phyloP scores from a whole-genome alignment of 148 eudicot genomes.

The Spergularia bocconei region DNA sequence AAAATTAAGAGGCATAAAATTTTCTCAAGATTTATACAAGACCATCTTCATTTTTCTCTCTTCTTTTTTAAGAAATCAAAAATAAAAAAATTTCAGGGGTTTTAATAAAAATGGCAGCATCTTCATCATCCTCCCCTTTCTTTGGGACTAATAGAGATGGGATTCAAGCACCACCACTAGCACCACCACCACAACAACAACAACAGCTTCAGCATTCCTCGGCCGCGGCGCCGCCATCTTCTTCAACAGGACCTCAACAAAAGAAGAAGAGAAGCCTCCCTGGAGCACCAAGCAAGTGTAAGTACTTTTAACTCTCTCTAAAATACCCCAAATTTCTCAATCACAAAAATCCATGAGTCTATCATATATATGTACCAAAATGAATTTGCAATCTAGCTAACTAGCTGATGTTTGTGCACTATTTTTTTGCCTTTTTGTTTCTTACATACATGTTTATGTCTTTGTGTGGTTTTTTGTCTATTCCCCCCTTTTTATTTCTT shows the following conservation, averaged over 20 bases:
- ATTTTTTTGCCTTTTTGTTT: background rate
- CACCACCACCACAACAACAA: background rate
- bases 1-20: background rate
- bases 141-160: constrained; percentile 21
- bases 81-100: background rate
- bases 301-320: background rate
- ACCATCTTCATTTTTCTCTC: background rate
- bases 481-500: constrained; percentile 6
- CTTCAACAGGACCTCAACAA: constrained; percentile 23
- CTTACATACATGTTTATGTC: constrained; percentile 11
- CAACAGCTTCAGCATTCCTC: background rate
- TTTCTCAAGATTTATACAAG: background rate
- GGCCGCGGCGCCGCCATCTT: constrained; percentile 20
- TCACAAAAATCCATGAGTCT: background rate
- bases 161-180: constrained; percentile 3
- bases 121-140: constrained; percentile 28
- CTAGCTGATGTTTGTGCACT: background rate
- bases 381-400: background rate
- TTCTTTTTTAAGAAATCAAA: background rate
- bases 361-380: background rate
- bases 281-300: constrained; percentile 46
- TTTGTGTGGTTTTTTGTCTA: constrained; percentile 27
- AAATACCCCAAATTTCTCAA: background rate
- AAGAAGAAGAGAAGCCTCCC: constrained; percentile 48
- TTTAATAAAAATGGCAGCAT: constrained; percentile 23